Evolutionary conservation across 1,284 basidiomycete species (phyloP).

Genomic region (Vanrija humicola): DNA sequence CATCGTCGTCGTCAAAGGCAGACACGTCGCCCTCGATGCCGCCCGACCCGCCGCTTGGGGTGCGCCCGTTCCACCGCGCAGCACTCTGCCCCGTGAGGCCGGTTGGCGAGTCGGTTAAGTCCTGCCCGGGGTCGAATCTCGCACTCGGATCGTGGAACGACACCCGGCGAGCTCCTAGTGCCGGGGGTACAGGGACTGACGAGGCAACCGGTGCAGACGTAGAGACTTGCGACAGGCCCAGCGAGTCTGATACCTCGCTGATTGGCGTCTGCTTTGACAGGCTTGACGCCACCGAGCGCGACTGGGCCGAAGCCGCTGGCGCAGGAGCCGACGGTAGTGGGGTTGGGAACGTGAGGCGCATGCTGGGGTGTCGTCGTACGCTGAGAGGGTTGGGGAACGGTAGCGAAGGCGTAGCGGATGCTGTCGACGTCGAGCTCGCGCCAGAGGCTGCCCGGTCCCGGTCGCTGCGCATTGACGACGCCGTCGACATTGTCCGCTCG

Average conservation of each 20-base stretch:
- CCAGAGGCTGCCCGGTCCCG: constrained; percentile 3
- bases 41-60: too few relatives aligned
- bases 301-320: not conserved
- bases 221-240: not conserved
- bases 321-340: not conserved
- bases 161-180: not conserved
- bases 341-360: constrained; percentile 36
- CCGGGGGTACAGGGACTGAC: too few relatives aligned
- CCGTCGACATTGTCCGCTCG: not conserved
- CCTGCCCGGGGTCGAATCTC: too few relatives aligned
- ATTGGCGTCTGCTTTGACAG: too few relatives aligned
- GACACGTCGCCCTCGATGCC: not conserved
- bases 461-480: constrained; percentile 3
- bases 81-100: not conserved
- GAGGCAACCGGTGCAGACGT: too few relatives aligned
- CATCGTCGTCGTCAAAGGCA: not conserved
- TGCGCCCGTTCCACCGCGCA: too few relatives aligned
- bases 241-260: not conserved
- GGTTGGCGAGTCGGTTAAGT: not conserved
- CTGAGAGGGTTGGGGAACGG: constrained; percentile 42
- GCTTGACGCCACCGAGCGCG: too few relatives aligned
- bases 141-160: constrained; percentile 6
- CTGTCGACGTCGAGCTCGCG: constrained; percentile 4
- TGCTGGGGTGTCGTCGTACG: constrained; percentile 37
- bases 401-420: constrained; percentile 6